Conservation (phyloP, 495 filamentous ascomycete genomes). For the Xylaria telfairii region DNA sequence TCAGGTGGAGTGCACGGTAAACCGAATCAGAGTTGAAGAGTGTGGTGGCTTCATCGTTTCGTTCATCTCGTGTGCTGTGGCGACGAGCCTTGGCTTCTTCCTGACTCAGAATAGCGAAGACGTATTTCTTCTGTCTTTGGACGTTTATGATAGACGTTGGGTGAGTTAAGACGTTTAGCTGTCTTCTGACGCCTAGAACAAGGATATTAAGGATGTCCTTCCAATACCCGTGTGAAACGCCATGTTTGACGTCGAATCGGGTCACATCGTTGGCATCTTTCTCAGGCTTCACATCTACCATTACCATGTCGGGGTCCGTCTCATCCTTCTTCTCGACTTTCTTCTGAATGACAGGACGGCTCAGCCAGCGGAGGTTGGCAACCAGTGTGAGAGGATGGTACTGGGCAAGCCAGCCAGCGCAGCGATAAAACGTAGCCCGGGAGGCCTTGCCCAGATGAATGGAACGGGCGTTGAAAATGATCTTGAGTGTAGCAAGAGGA, state of each 20-base stretch:
- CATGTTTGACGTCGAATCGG: conserved; percentile 45
- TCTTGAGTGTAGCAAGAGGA: conserved; percentile 50
- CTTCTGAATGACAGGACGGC: conserved; percentile 52
- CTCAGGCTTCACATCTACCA: conserved; percentile 36
- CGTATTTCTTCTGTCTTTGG: background rate
- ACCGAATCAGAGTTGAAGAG: conserved; percentile 41
- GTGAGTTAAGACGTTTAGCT: conserved; percentile 35
- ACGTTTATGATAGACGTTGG: background rate
- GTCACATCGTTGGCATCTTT: conserved; percentile 31
- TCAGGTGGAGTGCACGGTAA: conserved; percentile 50
- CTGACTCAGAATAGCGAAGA: background rate
- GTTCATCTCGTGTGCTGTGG: conserved; percentile 13
- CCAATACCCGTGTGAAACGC: conserved; percentile 58
- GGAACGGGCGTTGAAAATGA: conserved; percentile 58
- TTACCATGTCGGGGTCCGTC: conserved; percentile 25
- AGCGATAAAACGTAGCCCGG: conserved; percentile 48
- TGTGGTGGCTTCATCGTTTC: conserved; percentile 40
- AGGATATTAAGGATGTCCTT: conserved; percentile 58
- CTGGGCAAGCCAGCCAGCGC: conserved; percentile 52
- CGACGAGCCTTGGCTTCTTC: conserved; percentile 13
- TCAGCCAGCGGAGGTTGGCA: conserved; percentile 53
- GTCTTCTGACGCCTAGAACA: conserved; percentile 43
- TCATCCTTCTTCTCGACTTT: conserved; percentile 40
- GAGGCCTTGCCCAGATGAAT: conserved; percentile 56
- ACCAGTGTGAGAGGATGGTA: conserved; percentile 53